A percentile compares a stretch with the other conserved stretches of the same genome.
phyloP scores from a whole-genome alignment of 1,284 basidiomycete species.

The Agroathelia rolfsii region DNA sequence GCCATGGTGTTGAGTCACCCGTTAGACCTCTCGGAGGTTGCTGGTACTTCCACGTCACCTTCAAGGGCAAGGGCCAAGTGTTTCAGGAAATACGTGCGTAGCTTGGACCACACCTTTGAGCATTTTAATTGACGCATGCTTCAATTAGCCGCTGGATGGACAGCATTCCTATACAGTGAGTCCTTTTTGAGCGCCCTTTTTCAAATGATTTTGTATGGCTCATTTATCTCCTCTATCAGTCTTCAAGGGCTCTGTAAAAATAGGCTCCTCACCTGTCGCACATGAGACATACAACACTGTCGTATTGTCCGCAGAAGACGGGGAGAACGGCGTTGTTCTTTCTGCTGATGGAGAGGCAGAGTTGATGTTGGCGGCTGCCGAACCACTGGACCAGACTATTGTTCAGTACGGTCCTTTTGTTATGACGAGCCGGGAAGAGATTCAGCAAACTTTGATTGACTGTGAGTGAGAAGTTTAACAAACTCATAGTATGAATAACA shows the following conservation, averaged over 20 bases:
- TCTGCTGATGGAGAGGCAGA: constrained; percentile 59
- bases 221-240: constrained; percentile 28
- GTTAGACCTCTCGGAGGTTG: constrained; percentile 87
- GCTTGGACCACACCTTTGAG: background rate
- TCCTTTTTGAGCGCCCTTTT: constrained; percentile 8
- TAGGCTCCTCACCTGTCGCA: constrained; percentile 42
- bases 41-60: constrained; percentile 83
- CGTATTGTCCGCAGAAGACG: constrained; percentile 50
- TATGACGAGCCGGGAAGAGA: constrained; percentile 73
- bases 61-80: constrained; percentile 54
- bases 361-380: constrained; percentile 73
- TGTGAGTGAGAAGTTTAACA: constrained; percentile 40
- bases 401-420: constrained; percentile 87
- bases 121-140: constrained; percentile 1
- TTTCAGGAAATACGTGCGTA: constrained; percentile 80
- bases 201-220: constrained; percentile 1
- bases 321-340: constrained; percentile 55
- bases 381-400: constrained; percentile 84
- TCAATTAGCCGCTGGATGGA: constrained; percentile 63
- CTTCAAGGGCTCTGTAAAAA: constrained; percentile 52
- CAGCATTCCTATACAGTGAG: constrained; percentile 72
- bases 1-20: constrained; percentile 78
- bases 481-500: background rate
- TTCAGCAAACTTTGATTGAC: constrained; percentile 75
- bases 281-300: constrained; percentile 68